Evolutionary conservation across 129 eudicot species (phyloP).

Genomic region (Heracleum sosnowskyi): DNA sequence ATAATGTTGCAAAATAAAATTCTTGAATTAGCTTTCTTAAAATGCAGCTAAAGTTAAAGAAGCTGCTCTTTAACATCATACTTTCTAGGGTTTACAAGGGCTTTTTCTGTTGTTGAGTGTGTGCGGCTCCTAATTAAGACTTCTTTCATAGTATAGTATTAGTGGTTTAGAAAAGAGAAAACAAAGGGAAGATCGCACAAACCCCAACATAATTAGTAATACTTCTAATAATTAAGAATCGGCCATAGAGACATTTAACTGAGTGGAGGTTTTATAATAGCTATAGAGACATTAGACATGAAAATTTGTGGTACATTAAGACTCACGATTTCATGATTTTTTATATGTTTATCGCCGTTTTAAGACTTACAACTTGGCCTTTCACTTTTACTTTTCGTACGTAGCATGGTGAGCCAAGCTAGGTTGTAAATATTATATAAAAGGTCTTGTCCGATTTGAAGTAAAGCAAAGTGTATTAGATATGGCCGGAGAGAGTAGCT

Average conservation of each 20-base stretch:
- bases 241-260: neutral
- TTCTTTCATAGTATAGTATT: neutral
- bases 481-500: neutral
- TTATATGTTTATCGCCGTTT: neutral
- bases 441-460: neutral
- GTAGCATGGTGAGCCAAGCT: neutral
- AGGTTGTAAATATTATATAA: neutral
- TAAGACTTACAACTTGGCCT: neutral
- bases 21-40: too few species aligned
- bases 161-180: neutral
- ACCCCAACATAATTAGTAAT: too few species aligned
- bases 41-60: too few species aligned
- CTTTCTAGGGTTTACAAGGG: too few species aligned
- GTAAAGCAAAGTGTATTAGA: neutral
- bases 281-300: neutral
- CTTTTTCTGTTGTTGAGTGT: too few species aligned
- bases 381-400: neutral
- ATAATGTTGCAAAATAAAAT: neutral
- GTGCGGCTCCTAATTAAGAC: neutral
- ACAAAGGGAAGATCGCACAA: too few species aligned
- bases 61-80: too few species aligned
- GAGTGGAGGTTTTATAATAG: neutral
- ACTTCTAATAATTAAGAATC: too few species aligned
- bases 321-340: neutral
- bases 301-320: neutral